These are phyloP conservation scores for Magnolia kwangsiensis DNA, from an alignment of 164 flowering plant genomes.

Conservation along the genomic window DNA sequence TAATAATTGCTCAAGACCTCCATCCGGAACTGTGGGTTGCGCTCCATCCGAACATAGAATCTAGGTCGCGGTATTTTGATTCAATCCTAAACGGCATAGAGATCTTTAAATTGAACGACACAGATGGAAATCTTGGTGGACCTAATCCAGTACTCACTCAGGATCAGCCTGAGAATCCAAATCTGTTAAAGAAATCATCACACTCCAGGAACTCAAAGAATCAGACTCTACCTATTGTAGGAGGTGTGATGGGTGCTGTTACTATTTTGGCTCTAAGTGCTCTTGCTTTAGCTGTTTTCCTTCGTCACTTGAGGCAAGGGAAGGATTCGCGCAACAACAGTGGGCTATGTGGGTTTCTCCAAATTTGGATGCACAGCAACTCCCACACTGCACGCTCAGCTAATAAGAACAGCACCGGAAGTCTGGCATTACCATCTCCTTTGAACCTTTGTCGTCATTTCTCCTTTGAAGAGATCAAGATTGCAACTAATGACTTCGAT, in stretches of 20 bases:
- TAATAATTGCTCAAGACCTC: not conserved
- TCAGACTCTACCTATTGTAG: not conserved
- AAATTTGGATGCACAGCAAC: conserved; percentile 24
- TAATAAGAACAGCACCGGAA: conserved; percentile 33
- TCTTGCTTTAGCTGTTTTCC: not conserved
- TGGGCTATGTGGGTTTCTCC: conserved; percentile 66
- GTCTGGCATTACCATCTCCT: conserved; percentile 30
- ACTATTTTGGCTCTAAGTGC: not conserved
- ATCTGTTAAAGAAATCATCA: not conserved
- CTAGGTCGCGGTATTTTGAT: conserved; percentile 35
- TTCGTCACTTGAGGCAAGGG: not conserved
- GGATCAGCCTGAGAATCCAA: not conserved
- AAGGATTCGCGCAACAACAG: conserved; percentile 1
- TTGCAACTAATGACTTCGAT: conserved; percentile 77
- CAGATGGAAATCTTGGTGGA: conserved; percentile 58
- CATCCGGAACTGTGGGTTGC: conserved; percentile 26
- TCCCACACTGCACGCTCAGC: conserved; percentile 26
- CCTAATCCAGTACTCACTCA: conserved; percentile 43
- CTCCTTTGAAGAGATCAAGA: conserved; percentile 56
- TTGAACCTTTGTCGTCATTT: conserved; percentile 10
- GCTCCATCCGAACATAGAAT: conserved; percentile 36
- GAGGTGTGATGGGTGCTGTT: not conserved
- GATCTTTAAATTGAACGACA: conserved; percentile 48
- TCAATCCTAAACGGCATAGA: conserved; percentile 61
- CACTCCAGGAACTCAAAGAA: conserved; percentile 19